Base-by-base conservation (phyloP, 768 basidiomycete genomes). In the Tremella mesenterica region DNA sequence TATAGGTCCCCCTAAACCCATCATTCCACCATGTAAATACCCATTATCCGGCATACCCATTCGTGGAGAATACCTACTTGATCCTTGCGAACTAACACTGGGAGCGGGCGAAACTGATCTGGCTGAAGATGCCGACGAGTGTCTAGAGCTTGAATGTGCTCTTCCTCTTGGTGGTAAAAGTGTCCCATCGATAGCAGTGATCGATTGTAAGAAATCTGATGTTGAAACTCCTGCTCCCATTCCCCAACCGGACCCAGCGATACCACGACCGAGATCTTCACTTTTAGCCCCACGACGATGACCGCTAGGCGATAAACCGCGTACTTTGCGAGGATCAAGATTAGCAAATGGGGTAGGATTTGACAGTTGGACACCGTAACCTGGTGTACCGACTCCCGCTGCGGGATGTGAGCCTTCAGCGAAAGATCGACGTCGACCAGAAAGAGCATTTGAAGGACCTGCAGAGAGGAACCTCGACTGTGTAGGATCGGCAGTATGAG, bases 201-300 rank as follows among this genome's bases (percentile, higher is more conserved):
- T 69, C 16, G 65, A 66, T 34, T 61, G 58, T 25, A 69, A 49
- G 55, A 69, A 69, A 29, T 66, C 67, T 51, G 67, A 69, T 64
- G 67, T 69, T 20, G 64, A 64, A 33, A 62, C 67, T 44, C 64
- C 67, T 8, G 48, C 52, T 39, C 64, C 67, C 2, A 69, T 53
- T 21, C 67, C 67, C 64, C 64, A 69, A 14, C 60, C 65, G 29
- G 60, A 54, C n/a, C n/a, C n/a, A n/a, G n/a, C n/a, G n/a, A n/a
- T n/a, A 4, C 59, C 58, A 29, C 60, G 48, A 12, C 67, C 64
- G 9, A 83, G 75, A 63, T 85, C 85, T 69, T 86, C 85, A 34
- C 81, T 82, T 57, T 82, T 81, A 28, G 79, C 79, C 18, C 77
- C 76, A 14, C 84, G 76, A 60, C 77, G 75, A 48, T 80, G 79